Base-by-base conservation (phyloP, 2,329 filamentous ascomycete genomes). In the Remersonia thermophila region DNA sequence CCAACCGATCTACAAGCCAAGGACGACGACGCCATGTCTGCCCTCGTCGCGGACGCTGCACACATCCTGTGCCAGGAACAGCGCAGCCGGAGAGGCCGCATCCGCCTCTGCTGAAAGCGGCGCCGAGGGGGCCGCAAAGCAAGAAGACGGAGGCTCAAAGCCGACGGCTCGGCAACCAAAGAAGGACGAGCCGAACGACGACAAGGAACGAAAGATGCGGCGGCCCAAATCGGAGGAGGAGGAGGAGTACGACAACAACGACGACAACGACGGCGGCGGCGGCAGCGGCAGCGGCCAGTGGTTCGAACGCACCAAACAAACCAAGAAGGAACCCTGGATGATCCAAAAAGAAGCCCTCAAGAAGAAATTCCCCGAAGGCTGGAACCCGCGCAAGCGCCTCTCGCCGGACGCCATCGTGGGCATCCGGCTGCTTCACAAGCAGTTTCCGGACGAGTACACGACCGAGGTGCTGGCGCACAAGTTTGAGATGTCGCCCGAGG, bases 381-480 rank as follows among this genome's bases (percentile, higher is more conserved):
- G 89, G 87, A 69, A 70, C 18, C 89, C 91, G 20, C 71, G 73
- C 33, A 95, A 93, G 58, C 79, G 79, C 40, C 69, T 98, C 8
- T 96, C 91, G 0, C 91, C 91, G 0, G 89, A 96, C 57, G 85
- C 87, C 1, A 66, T 95, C 23, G 79, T 83, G n/a, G 87, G 86
- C 29, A 93, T 98, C 48, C 77, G 86, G 29, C 79, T 83, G 14
- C 66, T 98, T 25, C 76, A 95, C 56, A 63, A 70, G 17, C 77
- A 85, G 48, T 80, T 85, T 44, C 85, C 89, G 0, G 69, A 80
- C 2, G 67, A 71, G 39, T 95, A 86, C 61, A 82, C 80, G 3
- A 93, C 82, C 1, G 58, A 69, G 12, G 69, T 75, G 25, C 73
- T 96, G 11, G 75, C 89, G 1, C 53, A 76, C 1, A 75, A 85